Percentiles rank a stretch among this genome's conserved stretches.
Evolutionary conservation across 2,329 filamentous ascomycete species (phyloP).

Genomic region (Epichloe amarillans): DNA sequence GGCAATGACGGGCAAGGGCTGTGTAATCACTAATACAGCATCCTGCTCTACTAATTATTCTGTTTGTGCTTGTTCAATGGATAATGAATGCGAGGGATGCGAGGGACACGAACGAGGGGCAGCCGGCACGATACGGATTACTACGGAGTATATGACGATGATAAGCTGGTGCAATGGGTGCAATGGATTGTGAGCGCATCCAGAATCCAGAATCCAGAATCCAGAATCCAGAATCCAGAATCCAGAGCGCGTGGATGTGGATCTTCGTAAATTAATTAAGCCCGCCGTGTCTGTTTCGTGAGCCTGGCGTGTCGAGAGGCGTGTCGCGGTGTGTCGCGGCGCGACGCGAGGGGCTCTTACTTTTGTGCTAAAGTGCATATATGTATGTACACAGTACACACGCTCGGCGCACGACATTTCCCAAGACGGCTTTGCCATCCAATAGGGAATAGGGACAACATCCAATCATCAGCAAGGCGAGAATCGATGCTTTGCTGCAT

Average conservation of each 20-base stretch:
- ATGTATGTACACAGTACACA: too few relatives aligned
- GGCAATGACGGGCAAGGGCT: neutral
- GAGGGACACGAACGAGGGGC: neutral
- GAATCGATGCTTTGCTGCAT: neutral
- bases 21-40: too few relatives aligned
- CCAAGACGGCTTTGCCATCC: too few relatives aligned
- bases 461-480: neutral
- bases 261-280: conserved; percentile 20
- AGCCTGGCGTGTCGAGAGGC: conserved; percentile 20
- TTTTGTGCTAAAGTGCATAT: neutral
- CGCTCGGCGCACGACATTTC: too few relatives aligned
- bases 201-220: too few relatives aligned
- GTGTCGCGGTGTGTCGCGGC: conserved; percentile 15
- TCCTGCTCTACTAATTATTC: neutral
- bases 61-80: neutral
- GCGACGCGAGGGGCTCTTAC: conserved; percentile 5
- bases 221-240: too few relatives aligned
- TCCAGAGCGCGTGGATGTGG: conserved; percentile 8
- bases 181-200: neutral
- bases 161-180: conserved; percentile 1
- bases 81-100: neutral
- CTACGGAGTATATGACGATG: neutral
- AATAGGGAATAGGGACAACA: neutral
- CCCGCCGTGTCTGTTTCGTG: conserved; percentile 33
- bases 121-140: neutral